phyloP scores from a whole-genome alignment of 208 protist genomes.

The Novymonas esmeraldas region DNA sequence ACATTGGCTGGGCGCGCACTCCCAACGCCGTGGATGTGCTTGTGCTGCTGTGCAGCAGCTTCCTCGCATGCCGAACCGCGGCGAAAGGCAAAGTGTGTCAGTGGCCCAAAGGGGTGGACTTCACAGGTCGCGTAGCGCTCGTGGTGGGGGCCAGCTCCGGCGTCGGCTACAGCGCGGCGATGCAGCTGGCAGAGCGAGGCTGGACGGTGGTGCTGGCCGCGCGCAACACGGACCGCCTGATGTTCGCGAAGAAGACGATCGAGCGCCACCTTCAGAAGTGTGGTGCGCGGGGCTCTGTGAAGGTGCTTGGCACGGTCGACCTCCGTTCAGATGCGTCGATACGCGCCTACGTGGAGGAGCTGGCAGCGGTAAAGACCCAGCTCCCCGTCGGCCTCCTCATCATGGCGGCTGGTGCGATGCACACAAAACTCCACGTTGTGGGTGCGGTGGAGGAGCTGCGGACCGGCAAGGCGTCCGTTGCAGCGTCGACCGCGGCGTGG shows the following conservation, averaged over 20 bases:
- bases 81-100: conserved; percentile 53
- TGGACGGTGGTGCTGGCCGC: conserved; percentile 82
- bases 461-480: conserved; percentile 12
- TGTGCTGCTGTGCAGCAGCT: conserved; percentile 40
- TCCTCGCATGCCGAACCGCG: conserved; percentile 46
- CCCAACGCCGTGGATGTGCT: conserved; percentile 27
- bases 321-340: conserved; percentile 69
- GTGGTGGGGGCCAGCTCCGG: conserved; percentile 82
- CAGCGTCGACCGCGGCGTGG: conserved; percentile 29
- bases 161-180: conserved; percentile 72
- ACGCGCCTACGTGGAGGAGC: conserved; percentile 51
- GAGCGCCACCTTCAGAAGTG: conserved; percentile 26
- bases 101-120: conserved; percentile 68
- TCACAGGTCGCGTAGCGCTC: conserved; percentile 65
- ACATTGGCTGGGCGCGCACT: conserved; percentile 19
- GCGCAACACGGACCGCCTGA: conserved; percentile 55
- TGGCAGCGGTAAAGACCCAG: conserved; percentile 35
- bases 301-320: conserved; percentile 76
- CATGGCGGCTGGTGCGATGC: conserved; percentile 80
- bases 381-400: conserved; percentile 72
- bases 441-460: conserved; percentile 17
- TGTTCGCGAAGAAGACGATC: conserved; percentile 51
- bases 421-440: conserved; percentile 49
- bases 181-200: conserved; percentile 71
- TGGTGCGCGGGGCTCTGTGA: conserved; percentile 29